phyloP scores from a whole-genome alignment of 371 early-diverging fungal species.

The Mucor circinelloides region DNA sequence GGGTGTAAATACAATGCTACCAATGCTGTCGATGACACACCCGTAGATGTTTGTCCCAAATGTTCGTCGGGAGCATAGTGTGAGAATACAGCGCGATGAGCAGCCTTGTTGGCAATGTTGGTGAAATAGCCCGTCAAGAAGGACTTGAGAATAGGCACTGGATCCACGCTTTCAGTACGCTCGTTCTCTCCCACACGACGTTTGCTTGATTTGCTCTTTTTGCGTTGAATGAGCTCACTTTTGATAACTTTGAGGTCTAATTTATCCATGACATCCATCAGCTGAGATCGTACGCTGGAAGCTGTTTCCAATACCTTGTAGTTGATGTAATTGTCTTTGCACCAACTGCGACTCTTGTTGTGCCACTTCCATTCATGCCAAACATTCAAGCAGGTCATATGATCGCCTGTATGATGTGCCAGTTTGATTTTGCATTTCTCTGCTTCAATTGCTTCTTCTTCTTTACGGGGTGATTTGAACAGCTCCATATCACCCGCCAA shows the following conservation, averaged over 20 bases:
- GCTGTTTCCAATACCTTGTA: slow-evolving; percentile 84
- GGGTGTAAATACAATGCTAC: slow-evolving; percentile 74
- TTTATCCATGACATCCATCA: slow-evolving; percentile 86
- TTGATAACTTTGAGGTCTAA: slow-evolving; percentile 64
- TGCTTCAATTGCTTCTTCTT: slow-evolving; percentile 75
- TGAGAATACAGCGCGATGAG: slow-evolving; percentile 68
- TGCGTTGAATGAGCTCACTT: slow-evolving; percentile 20
- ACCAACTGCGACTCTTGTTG: slow-evolving; percentile 81
- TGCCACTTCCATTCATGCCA: slow-evolving; percentile 88
- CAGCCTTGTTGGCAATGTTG: slow-evolving; percentile 77
- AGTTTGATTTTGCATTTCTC: slow-evolving; percentile 76
- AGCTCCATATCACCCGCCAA: slow-evolving; percentile 88
- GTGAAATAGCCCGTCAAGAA: slow-evolving; percentile 76
- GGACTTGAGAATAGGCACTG: slow-evolving; percentile 63
- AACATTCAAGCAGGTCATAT: slow-evolving; percentile 84
- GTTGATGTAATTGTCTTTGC: slow-evolving; percentile 90
- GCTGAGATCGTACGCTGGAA: slow-evolving; percentile 86
- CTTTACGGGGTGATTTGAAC: slow-evolving; percentile 73
- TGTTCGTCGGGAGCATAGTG: slow-evolving; percentile 66
- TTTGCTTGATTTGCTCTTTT: slow-evolving; percentile 21
- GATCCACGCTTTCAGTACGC: slow-evolving; percentile 34
- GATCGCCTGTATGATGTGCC: slow-evolving; percentile 83
- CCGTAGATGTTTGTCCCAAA: slow-evolving; percentile 17
- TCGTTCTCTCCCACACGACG: slow-evolving; percentile 27
- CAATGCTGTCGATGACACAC: slow-evolving; percentile 36